Conservation (phyloP, 78 protist genomes). For the Monosiga brevicollis region DNA sequence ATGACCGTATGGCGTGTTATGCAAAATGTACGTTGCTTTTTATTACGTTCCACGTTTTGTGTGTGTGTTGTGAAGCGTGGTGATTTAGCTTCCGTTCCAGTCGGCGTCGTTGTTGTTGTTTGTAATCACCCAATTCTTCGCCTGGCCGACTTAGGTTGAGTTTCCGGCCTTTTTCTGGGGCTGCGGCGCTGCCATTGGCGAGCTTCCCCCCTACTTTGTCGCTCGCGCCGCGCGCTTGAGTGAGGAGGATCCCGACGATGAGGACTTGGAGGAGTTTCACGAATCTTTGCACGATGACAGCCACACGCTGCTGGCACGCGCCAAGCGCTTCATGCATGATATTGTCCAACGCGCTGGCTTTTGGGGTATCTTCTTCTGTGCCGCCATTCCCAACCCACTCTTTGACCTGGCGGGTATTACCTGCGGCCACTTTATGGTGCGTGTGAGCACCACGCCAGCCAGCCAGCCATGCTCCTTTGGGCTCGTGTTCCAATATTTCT, state of each 20-base stretch:
- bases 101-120: too few species aligned
- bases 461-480: too few species aligned
- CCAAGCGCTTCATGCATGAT: neutral
- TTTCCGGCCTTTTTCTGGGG: slow-evolving; percentile 28
- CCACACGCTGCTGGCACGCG: neutral
- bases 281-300: neutral
- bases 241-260: neutral
- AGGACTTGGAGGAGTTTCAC: neutral
- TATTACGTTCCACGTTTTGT: too few species aligned
- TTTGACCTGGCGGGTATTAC: slow-evolving; percentile 44
- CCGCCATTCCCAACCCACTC: slow-evolving; percentile 37
- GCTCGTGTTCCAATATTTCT: neutral
- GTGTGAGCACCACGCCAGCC: too few species aligned
- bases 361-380: slow-evolving; percentile 25
- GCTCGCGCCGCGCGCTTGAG: slow-evolving; percentile 1
- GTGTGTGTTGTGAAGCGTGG: too few species aligned
- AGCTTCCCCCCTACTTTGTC: slow-evolving; percentile 39
- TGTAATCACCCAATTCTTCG: too few species aligned
- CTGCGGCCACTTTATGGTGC: slow-evolving; percentile 42
- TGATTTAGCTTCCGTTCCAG: too few species aligned
- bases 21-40: too few species aligned
- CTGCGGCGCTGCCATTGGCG: slow-evolving; percentile 46
- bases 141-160: neutral
- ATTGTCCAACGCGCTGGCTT: slow-evolving; percentile 12
- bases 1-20: too few species aligned